Percentiles rank a stretch among this genome's conserved stretches.
Conservation (phyloP, 768 basidiomycete species). For the Serendipita vermifera region DNA sequence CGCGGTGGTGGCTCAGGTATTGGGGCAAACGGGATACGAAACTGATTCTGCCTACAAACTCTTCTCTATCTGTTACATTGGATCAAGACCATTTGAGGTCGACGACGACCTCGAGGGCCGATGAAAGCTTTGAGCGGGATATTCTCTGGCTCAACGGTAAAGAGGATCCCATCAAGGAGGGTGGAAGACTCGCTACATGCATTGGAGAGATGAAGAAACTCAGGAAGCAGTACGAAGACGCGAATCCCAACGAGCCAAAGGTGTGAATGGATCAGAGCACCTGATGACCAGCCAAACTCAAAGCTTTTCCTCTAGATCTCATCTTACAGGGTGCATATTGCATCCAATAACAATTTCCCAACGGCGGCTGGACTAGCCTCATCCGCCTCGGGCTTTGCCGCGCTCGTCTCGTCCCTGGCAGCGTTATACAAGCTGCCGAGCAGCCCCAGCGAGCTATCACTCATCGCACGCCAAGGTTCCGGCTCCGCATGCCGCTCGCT, state of each 20-base stretch:
- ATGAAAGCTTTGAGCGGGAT: constrained; percentile 59
- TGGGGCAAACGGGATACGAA: constrained; percentile 98
- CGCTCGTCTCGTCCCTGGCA: constrained; percentile 80
- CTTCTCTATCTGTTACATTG: constrained; percentile 94
- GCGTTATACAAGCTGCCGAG: constrained; percentile 72
- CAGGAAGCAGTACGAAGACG: constrained; percentile 56
- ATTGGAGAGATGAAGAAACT: constrained; percentile 75
- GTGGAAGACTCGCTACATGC: constrained; percentile 69
- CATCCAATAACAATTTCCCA: constrained; percentile 96
- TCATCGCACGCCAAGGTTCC: constrained; percentile 93
- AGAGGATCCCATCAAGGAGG: constrained; percentile 76
- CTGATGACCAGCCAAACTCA: constrained; percentile 13
- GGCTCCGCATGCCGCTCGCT: constrained; percentile 97
- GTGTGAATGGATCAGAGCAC: constrained; percentile 32
- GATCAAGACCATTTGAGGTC: constrained; percentile 91
- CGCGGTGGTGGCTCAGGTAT: constrained; percentile 41
- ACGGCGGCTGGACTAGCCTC: constrained; percentile 97
- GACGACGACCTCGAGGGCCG: constrained; percentile 83
- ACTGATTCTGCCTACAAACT: constrained; percentile 93
- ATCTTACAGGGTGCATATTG: constrained; percentile 65
- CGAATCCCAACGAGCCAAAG: constrained; percentile 49
- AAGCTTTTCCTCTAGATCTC: constrained; percentile 40
- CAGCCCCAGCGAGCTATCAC: constrained; percentile 67
- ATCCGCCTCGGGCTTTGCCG: constrained; percentile 93
- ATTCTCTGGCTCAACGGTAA: constrained; percentile 89